Evolutionary conservation across 352 stramenopile species (phyloP).

Genomic region (Phytophthora pinifolia): DNA sequence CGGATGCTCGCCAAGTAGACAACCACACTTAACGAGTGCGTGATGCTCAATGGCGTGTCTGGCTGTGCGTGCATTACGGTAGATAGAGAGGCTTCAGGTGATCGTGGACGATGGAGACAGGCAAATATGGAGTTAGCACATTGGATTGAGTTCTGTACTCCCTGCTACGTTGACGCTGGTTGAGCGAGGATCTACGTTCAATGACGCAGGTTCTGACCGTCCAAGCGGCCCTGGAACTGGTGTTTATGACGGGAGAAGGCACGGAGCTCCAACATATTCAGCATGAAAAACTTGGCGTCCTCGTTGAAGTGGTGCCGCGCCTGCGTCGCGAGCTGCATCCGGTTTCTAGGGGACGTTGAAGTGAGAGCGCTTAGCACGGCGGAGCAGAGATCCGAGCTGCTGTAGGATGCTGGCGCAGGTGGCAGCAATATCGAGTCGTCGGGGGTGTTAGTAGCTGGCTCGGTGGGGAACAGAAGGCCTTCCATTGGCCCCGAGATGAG

Average conservation of each 20-base stretch:
- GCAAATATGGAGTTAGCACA: not conserved
- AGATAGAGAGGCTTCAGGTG: not conserved
- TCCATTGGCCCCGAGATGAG: conserved; percentile 18
- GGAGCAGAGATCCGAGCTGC: conserved; percentile 14
- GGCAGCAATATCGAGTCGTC: conserved; percentile 12
- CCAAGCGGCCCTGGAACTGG: conserved; percentile 5
- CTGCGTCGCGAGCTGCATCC: conserved; percentile 21
- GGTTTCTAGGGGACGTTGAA: conserved; percentile 21
- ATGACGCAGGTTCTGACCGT: conserved; percentile 5
- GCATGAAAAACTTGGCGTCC: conserved; percentile 48
- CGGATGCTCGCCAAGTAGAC: conserved; percentile 59
- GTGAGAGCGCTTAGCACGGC: conserved; percentile 9
- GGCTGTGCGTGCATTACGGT: not conserved
- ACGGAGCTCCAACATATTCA: conserved; percentile 36
- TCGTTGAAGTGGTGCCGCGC: conserved; percentile 41
- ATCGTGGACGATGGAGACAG: not conserved
- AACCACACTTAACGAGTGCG: not conserved
- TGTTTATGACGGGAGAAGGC: conserved; percentile 13
- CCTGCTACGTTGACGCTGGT: no score
- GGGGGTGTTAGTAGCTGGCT: not conserved
- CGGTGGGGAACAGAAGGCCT: conserved; percentile 16
- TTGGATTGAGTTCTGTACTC: no score
- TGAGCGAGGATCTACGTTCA: no score
- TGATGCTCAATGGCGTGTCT: not conserved
- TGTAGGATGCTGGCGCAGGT: conserved; percentile 1